A percentile compares a stretch with the other conserved stretches of the same genome.
These are phyloP conservation scores for Apiospora saccharicola DNA, from an alignment of 2,329 filamentous ascomycete species.

Conservation along the genomic window DNA sequence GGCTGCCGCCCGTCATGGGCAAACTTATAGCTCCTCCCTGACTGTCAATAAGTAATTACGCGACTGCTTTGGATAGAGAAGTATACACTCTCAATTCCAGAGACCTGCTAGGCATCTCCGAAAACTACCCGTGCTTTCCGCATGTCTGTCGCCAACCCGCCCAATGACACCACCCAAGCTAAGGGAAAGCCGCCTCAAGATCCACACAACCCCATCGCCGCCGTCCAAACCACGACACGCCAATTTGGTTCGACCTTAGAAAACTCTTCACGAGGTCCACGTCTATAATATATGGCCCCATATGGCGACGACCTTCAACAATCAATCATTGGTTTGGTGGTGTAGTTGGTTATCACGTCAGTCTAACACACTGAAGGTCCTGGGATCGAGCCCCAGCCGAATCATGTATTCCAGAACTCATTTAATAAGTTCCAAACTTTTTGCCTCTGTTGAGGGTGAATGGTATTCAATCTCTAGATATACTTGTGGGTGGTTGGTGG, in stretches of 20 bases:
- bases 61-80: background rate
- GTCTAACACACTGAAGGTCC: constrained; percentile 53
- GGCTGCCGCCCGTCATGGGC: too few relatives aligned
- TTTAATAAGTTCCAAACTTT: background rate
- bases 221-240: background rate
- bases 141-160: background rate
- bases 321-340: constrained; percentile 32
- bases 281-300: background rate
- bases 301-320: background rate
- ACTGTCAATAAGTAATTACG: background rate
- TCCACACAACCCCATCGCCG: background rate
- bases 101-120: too few relatives aligned
- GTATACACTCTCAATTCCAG: background rate
- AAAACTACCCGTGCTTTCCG: background rate
- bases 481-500: background rate
- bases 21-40: too few relatives aligned
- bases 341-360: constrained; percentile 58
- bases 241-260: background rate
- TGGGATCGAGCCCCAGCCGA: constrained; percentile 42
- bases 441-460: background rate
- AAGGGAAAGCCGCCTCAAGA: background rate
- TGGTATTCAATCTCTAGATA: background rate
- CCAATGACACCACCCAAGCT: background rate
- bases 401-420: background rate
- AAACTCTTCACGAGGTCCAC: background rate